Evolutionary conservation across 1,284 basidiomycete genomes (phyloP).

Genomic region (Naganishia sp.): DNA sequence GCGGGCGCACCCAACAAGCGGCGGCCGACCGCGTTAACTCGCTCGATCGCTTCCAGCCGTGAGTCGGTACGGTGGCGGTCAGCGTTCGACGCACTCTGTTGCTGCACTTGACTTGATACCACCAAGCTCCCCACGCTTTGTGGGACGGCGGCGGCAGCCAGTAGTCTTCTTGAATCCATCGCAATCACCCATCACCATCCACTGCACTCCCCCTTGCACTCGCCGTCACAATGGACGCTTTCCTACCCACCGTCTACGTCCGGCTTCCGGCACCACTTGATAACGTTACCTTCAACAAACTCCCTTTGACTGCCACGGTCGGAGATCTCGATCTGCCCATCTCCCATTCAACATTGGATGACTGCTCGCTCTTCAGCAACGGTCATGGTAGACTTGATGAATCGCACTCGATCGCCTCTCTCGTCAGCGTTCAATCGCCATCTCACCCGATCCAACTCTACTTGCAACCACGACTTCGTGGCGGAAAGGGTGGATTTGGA

Average conservation of each 20-base stretch:
- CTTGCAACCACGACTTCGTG: conserved; percentile 62
- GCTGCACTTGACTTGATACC: neutral
- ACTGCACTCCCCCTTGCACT: neutral
- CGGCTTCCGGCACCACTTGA: conserved; percentile 45
- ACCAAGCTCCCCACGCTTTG: neutral
- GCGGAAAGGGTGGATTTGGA: conserved; percentile 98
- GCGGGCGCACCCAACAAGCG: neutral
- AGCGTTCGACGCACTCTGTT: too few species aligned
- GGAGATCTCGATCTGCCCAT: conserved; percentile 16
- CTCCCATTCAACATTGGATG: neutral
- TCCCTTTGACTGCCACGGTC: conserved; percentile 8
- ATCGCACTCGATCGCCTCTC: conserved; percentile 18
- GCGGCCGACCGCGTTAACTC: neutral
- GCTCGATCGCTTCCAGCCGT: too few species aligned
- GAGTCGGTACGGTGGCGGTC: too few species aligned
- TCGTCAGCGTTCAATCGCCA: conserved; percentile 10
- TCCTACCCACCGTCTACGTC: conserved; percentile 44
- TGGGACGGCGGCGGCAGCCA: too few species aligned
- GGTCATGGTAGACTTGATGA: neutral
- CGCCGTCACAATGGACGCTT: conserved; percentile 4
- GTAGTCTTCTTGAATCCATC: neutral
- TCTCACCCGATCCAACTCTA: conserved; percentile 43
- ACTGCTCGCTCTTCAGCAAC: conserved; percentile 9
- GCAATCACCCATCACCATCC: neutral
- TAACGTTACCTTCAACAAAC: conserved; percentile 33